Percentiles rank a stretch among this genome's conserved stretches.
These are phyloP conservation scores for Macrolepiota fuliginosa DNA, from an alignment of 768 basidiomycete species.

Conservation along the genomic window DNA sequence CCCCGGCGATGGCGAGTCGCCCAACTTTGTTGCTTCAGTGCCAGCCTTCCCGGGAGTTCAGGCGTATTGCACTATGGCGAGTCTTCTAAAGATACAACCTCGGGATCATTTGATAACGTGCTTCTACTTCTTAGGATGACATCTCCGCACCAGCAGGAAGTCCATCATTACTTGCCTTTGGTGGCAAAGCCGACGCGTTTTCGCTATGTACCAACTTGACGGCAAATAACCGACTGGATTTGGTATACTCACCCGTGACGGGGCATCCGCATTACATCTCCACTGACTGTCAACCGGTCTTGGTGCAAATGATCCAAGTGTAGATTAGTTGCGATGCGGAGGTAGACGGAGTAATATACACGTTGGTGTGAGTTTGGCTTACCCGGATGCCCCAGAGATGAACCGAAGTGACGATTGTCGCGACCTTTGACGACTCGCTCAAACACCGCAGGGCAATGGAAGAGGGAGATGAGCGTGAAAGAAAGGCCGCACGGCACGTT, in stretches of 20 bases:
- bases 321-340: conserved; percentile 5
- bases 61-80: conserved; percentile 38
- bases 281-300: conserved; percentile 34
- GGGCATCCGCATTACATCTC: conserved; percentile 40
- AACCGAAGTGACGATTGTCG: background rate
- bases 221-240: conserved; percentile 37
- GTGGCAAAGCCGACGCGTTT: conserved; percentile 38
- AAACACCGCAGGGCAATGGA: conserved; percentile 2
- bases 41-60: conserved; percentile 42
- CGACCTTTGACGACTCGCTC: background rate
- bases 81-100: conserved; percentile 5
- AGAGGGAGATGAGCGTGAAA: background rate
- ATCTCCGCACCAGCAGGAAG: conserved; percentile 22
- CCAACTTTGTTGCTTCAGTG: conserved; percentile 41
- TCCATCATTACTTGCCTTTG: conserved; percentile 34
- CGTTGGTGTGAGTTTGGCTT: background rate
- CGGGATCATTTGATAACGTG: background rate
- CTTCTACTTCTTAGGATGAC: conserved; percentile 21
- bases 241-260: conserved; percentile 41
- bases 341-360: conserved; percentile 9
- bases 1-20: conserved; percentile 39
- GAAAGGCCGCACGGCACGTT: background rate
- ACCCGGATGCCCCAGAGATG: background rate
- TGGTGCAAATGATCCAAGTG: conserved; percentile 31
- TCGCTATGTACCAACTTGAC: conserved; percentile 41